Conservation (phyloP, 805 yeast species). For the Metschnikowia anglica region DNA sequence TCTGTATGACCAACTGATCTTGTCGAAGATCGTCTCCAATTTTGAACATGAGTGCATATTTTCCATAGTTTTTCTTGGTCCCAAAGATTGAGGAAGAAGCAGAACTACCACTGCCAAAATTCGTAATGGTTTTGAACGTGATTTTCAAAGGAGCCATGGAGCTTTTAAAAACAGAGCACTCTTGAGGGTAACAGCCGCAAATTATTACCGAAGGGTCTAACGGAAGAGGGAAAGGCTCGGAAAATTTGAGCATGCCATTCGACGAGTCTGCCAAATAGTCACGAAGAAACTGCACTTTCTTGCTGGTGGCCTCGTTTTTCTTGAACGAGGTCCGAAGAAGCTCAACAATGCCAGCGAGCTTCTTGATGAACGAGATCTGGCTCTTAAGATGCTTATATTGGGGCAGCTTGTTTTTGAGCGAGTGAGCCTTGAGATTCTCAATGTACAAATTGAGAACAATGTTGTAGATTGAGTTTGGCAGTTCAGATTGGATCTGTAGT, state of each 20-base stretch:
- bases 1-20: conserved; percentile 95
- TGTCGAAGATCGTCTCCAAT: conserved; percentile 95
- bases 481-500: background rate
- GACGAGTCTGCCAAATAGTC: conserved; percentile 51
- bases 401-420: conserved; percentile 29
- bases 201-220: conserved; percentile 76
- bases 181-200: conserved; percentile 74
- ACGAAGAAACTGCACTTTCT: conserved; percentile 68
- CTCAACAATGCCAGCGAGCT: conserved; percentile 63
- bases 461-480: conserved; percentile 28
- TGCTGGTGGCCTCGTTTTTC: conserved; percentile 73
- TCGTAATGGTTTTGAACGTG: conserved; percentile 58
- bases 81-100: conserved; percentile 36
- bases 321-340: conserved; percentile 52
- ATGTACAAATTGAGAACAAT: conserved; percentile 42
- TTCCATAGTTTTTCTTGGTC: conserved; percentile 33
- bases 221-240: conserved; percentile 69
- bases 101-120: conserved; percentile 14
- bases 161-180: conserved; percentile 85
- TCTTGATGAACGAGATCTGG: conserved; percentile 70
- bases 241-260: conserved; percentile 40
- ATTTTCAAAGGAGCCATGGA: conserved; percentile 87
- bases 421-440: conserved; percentile 33
- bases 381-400: conserved; percentile 43
- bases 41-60: conserved; percentile 85